Percentiles rank a stretch among this genome's conserved stretches.
These are phyloP conservation scores for Sparassis latifolia DNA, from an alignment of 1,284 basidiomycete species.

Conservation along the genomic window DNA sequence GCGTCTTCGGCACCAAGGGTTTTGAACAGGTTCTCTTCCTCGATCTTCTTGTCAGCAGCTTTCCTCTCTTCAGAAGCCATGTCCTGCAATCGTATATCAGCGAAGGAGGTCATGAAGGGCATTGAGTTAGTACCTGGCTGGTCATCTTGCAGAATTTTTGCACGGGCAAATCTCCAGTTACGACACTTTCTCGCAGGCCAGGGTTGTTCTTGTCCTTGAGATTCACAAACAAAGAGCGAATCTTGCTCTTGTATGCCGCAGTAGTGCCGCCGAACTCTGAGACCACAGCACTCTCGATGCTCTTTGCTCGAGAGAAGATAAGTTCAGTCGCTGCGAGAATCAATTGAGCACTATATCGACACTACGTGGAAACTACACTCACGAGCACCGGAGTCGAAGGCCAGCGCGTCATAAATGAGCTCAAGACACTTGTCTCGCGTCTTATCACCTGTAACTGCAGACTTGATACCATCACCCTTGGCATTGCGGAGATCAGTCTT, in stretches of 20 bases:
- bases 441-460: conserved; percentile 55
- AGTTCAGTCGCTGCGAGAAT: conserved; percentile 48
- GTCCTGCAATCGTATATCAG: conserved; percentile 46
- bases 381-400: conserved; percentile 81
- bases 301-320: conserved; percentile 51
- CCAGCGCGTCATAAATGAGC: conserved; percentile 88
- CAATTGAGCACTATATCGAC: background rate
- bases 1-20: conserved; percentile 86
- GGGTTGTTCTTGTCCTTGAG: conserved; percentile 96
- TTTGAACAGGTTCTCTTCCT: conserved; percentile 86
- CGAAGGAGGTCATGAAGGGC: background rate
- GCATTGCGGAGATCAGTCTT: conserved; percentile 47
- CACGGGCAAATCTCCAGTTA: conserved; percentile 72
- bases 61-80: conserved; percentile 94
- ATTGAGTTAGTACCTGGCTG: conserved; percentile 49
- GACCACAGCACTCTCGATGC: conserved; percentile 55
- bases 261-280: conserved; percentile 38
- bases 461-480: conserved; percentile 64
- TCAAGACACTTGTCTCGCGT: conserved; percentile 87
- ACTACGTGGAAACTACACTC: conserved; percentile 30
- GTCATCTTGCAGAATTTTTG: conserved; percentile 77
- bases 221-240: conserved; percentile 88
- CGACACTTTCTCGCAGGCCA: conserved; percentile 75
- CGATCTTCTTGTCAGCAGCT: conserved; percentile 76
- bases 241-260: conserved; percentile 69